Base-by-base conservation (phyloP, 768 basidiomycete species). In the Floccularia luteovirens region DNA sequence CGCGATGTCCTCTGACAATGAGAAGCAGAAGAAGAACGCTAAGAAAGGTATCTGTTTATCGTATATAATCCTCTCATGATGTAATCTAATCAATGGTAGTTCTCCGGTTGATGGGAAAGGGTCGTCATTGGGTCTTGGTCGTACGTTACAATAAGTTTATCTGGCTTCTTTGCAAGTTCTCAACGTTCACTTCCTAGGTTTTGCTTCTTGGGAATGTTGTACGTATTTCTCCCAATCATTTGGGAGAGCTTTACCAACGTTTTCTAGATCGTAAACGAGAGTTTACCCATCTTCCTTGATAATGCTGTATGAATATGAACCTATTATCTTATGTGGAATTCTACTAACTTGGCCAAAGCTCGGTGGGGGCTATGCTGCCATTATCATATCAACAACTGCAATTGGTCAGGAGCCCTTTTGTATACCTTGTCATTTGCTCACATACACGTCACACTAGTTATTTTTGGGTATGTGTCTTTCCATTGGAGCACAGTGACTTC, bases 41-140 rank as follows among this genome's bases (percentile, higher is more conserved):
- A 70, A 72, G 52, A 80, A 73, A 63, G 87, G 86, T 81, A 23
- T 20, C 20, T 27, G 13, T 24, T 20, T 27, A 8, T 24, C 24
- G 13, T 45, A 17, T 8, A 16, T 33, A n/a, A n/a, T 21, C 24
- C 23, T 24, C 11, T 24, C 23, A 12, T 41, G 19, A 41, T 23
- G 1, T 6, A 5, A 12, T 34, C 32, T 34, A 34, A 34, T 8
- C 20, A 12, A n/a, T 1, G 17, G 1, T 40, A 80, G 79, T 81
- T 14, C 59, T 80, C 24, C 54, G 53, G 7, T 56, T 81, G 12
- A 72, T 82, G 71, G 58, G 65, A 25, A 74, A 67, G 47, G 85
- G 88, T 0, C 74, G 89, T 2, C 90, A 92, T 59, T 92, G 94
- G 94, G 90, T 97, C 10, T 74, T 98, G 6, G 93, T 96, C 38